Conservation (phyloP, 2,329 filamentous ascomycete genomes). For the Aspergillus ruber region DNA sequence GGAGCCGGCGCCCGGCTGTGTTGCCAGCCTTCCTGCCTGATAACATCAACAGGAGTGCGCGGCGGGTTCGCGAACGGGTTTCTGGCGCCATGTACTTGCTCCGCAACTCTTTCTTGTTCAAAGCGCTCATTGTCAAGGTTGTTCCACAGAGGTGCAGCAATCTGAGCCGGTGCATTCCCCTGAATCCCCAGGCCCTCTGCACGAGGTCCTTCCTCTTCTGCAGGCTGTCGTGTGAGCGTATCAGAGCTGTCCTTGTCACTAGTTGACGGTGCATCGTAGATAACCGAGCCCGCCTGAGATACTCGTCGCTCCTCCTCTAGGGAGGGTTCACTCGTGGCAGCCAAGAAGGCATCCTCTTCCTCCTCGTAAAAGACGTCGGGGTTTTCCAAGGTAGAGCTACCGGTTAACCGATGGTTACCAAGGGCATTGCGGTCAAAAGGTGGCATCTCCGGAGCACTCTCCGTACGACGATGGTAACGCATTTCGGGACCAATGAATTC, state of each 20-base stretch:
- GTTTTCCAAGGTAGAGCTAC: conserved; percentile 33
- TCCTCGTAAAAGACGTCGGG: conserved; percentile 47
- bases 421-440: conserved; percentile 41
- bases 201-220: conserved; percentile 1
- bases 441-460: conserved; percentile 45
- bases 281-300: conserved; percentile 2
- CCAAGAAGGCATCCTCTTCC: conserved; percentile 45
- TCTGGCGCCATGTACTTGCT: conserved; percentile 10
- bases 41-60: conserved; percentile 22
- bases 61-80: conserved; percentile 18
- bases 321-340: conserved; percentile 30
- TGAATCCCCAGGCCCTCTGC: conserved; percentile 24
- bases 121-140: background rate
- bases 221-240: conserved; percentile 20
- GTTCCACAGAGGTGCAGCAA: background rate
- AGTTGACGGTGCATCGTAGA: conserved; percentile 17
- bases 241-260: conserved; percentile 19
- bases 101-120: conserved; percentile 3
- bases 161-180: conserved; percentile 5
- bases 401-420: conserved; percentile 31
- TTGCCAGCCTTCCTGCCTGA: conserved; percentile 25
- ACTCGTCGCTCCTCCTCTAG: conserved; percentile 11
- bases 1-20: conserved; percentile 13
- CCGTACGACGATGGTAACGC: conserved; percentile 44
- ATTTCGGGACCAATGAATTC: conserved; percentile 44